Evolutionary conservation across 371 early-diverging fungal genomes (phyloP).

Genomic region (Mortierella sp.): DNA sequence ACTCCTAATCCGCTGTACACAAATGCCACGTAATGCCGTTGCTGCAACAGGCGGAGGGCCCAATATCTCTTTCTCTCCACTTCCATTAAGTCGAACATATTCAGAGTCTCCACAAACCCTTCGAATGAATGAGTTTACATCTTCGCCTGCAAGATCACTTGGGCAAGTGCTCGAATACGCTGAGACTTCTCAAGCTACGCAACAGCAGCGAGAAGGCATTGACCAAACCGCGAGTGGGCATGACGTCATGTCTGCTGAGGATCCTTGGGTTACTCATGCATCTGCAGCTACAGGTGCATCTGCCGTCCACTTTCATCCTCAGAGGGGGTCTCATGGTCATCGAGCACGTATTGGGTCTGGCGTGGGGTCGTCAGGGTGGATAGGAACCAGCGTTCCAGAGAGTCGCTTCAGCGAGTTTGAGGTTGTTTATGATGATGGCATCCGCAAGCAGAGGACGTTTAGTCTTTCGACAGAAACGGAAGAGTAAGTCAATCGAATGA

Average conservation of each 20-base stretch:
- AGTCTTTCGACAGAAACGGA: constrained; percentile 46
- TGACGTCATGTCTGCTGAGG: background rate
- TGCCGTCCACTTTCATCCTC: constrained; percentile 31
- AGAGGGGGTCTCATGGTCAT: constrained; percentile 13
- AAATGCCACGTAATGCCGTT: constrained; percentile 4
- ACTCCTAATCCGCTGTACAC: constrained; percentile 20
- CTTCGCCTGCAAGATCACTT: constrained; percentile 34
- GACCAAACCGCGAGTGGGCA: background rate
- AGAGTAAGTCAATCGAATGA: constrained; percentile 10
- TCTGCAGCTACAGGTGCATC: constrained; percentile 16
- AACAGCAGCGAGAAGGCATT: background rate
- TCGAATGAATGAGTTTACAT: constrained; percentile 16
- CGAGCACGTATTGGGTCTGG: constrained; percentile 15
- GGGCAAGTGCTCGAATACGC: constrained; percentile 28
- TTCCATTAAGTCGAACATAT: constrained; percentile 6
- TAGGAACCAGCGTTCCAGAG: constrained; percentile 44
- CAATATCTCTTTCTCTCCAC: constrained; percentile 27
- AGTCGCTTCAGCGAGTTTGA: constrained; percentile 54
- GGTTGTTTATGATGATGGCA: constrained; percentile 54
- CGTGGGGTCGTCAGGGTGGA: constrained; percentile 13
- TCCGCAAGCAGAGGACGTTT: constrained; percentile 54
- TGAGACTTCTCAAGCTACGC: constrained; percentile 2
- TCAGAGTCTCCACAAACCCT: constrained; percentile 20
- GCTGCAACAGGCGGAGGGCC: background rate
- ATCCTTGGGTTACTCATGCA: constrained; percentile 11